Conservation (phyloP, 2,329 filamentous ascomycete genomes). For the Fusarium udum region DNA sequence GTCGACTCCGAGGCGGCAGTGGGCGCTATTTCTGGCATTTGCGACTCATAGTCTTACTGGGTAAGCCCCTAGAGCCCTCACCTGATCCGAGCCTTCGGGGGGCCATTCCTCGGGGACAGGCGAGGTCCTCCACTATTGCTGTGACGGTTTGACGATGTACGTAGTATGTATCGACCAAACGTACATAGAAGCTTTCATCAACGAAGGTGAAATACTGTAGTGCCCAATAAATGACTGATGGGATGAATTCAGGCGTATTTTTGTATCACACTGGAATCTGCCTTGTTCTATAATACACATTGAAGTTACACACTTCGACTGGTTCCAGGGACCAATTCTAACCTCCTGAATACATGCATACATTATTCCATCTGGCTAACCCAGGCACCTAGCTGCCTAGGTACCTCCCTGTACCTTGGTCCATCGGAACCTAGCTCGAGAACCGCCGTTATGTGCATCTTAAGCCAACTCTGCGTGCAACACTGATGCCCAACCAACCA, state of each 20-base stretch:
- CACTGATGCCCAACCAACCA: conserved; percentile 7
- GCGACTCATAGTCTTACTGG: conserved; percentile 30
- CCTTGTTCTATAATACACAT: neutral
- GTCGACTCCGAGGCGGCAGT: conserved; percentile 39
- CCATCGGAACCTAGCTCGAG: neutral
- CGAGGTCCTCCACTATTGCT: conserved; percentile 32
- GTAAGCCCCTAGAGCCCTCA: conserved; percentile 14
- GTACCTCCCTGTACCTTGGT: neutral
- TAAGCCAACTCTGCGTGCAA: neutral
- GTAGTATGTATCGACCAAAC: neutral
- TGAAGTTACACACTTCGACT: neutral
- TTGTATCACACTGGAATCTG: neutral
- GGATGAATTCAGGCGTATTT: neutral
- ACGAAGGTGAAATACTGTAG: neutral
- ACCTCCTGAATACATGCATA: neutral
- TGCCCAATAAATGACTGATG: neutral
- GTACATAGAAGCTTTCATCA: neutral
- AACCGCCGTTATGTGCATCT: neutral
- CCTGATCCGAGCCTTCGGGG: conserved; percentile 36
- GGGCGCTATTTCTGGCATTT: conserved; percentile 41
- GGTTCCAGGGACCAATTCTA: neutral
- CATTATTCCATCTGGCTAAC: conserved; percentile 1
- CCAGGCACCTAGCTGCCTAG: neutral
- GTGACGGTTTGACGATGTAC: conserved; percentile 1
- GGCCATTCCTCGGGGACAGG: conserved; percentile 34